Base-by-base conservation (phyloP, 2,329 filamentous ascomycete genomes). In the Cladosporium cucumerinum region DNA sequence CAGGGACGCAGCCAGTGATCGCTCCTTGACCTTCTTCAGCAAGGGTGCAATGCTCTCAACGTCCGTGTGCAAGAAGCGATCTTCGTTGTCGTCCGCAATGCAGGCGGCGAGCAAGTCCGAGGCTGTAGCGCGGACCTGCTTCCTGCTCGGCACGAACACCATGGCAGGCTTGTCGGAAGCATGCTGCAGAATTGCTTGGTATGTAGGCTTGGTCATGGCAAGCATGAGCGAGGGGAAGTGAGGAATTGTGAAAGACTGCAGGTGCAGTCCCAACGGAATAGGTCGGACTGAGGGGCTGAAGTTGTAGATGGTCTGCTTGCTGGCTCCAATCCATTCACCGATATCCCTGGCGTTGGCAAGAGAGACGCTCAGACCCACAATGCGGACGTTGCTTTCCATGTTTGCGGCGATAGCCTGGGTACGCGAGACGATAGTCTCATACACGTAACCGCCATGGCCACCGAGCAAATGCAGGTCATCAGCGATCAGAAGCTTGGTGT, bases 171-270 rank as follows among this genome's bases (percentile, higher is more conserved):
- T 95, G 68, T 96, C 89, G 12, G 57, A 69, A 7, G 95, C 96
- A 76, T 96, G 86, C 72, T 96, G 92, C 2, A 92, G 86, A 70
- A 99, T 91, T 2, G 94, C 91, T 66, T 92, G 83, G 76, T 97
- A 98, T 1, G 92, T 89, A 23, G 96, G 96, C 77, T 96, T 94
- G 18, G 93, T 92, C 95, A 99, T 99, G 16, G 95, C 93, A 70
- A 99, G 86, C 95, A 99, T 99, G 48, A 99, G 85, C 12, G 95
- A 98, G 4, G 95, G 96, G 81, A 97, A 97, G 75, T 99, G 96
- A 55, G 96, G 93, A 66, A 97, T 96, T 30, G 89, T 91, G 80
- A 95, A 99, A 1, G 93, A 94, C 78, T 99, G 95, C 57, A 99
- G 90, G 75, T 97, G 93, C 65, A 99, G 86, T 76, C 98, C 94